phyloP scores from a whole-genome alignment of 306 rosid species.

The Leucaena leucocephala region DNA sequence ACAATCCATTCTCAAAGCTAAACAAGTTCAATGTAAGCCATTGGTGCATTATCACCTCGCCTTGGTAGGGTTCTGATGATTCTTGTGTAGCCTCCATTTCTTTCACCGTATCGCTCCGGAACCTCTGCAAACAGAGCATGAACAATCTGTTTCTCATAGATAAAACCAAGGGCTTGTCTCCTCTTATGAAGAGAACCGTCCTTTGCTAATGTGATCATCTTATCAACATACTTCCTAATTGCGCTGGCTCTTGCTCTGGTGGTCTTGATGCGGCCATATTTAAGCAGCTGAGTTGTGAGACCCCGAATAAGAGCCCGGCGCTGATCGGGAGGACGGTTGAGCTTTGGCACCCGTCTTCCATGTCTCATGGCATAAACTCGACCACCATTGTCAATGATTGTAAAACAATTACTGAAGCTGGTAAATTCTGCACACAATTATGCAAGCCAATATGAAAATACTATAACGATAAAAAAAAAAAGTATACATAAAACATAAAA shows the following conservation, averaged over 20 bases:
- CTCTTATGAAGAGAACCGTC: slow-evolving; percentile 95
- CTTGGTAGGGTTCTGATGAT: slow-evolving; percentile 81
- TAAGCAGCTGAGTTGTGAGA: slow-evolving; percentile 93
- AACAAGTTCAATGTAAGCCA: slow-evolving; percentile 97
- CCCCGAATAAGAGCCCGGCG: slow-evolving; percentile 86
- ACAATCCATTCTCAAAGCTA: slow-evolving; percentile 45
- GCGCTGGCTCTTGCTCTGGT: slow-evolving; percentile 98
- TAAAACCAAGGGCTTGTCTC: slow-evolving; percentile 94
- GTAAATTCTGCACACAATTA: slow-evolving; percentile 50
- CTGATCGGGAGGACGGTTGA: slow-evolving; percentile 96
- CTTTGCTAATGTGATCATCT: slow-evolving; percentile 93
- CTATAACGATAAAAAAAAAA: slow-evolving; percentile 23
- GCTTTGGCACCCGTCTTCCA: slow-evolving; percentile 86
- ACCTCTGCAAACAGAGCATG: slow-evolving; percentile 97
- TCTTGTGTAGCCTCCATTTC: slow-evolving; percentile 95
- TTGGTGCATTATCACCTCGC: slow-evolving; percentile 97
- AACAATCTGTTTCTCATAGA: slow-evolving; percentile 93
- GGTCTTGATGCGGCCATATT: slow-evolving; percentile 90
- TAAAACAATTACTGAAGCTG: slow-evolving; percentile 53
- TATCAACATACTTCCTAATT: slow-evolving; percentile 87
- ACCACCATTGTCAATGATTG: slow-evolving; percentile 65
- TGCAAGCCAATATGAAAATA: slow-evolving; percentile 23
- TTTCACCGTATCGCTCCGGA: slow-evolving; percentile 78
- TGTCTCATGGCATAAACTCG: slow-evolving; percentile 91
- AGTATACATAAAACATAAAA: not conserved